Percentiles rank a stretch among this genome's conserved stretches.
Conservation (phyloP, 208 protist genomes). For the Leishmania amazonensis region DNA sequence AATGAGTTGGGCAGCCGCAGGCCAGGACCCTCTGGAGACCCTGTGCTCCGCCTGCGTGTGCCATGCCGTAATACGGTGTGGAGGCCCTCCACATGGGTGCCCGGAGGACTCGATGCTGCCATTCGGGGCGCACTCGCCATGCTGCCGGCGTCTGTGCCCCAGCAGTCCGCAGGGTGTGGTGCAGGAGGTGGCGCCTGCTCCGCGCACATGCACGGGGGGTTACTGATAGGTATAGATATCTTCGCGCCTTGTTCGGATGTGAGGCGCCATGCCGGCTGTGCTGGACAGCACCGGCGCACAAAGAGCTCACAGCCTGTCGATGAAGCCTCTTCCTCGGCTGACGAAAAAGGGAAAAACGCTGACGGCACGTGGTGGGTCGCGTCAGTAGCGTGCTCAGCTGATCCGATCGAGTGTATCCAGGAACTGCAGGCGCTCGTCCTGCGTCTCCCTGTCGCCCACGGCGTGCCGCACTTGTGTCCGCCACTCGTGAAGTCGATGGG, state of each 20-base stretch:
- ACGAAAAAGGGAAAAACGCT: not conserved
- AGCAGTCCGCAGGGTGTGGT: not conserved
- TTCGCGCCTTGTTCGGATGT: not conserved
- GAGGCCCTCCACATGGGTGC: too few relatives aligned
- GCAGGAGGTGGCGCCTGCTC: not conserved
- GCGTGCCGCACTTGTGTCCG: slow-evolving; percentile 21
- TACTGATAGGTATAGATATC: too few relatives aligned
- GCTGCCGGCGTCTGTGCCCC: not conserved
- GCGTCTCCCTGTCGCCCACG: slow-evolving; percentile 16
- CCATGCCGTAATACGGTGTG: too few relatives aligned
- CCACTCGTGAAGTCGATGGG: slow-evolving; percentile 41
- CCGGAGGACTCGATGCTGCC: too few relatives aligned
- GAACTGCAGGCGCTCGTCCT: slow-evolving; percentile 23
- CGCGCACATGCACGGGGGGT: not conserved
- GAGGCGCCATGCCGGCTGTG: not conserved
- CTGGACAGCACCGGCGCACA: not conserved
- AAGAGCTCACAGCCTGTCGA: not conserved
- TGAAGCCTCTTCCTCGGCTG: not conserved
- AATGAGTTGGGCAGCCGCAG: too few relatives aligned
- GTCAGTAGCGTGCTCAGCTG: not conserved
- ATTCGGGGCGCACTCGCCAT: too few relatives aligned
- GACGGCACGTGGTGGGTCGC: not conserved
- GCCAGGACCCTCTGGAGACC: too few relatives aligned
- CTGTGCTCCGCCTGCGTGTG: too few relatives aligned
- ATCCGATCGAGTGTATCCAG: slow-evolving; percentile 4